Evolutionary conservation across 768 basidiomycete genomes (phyloP), one percentile per base, ranked within the genome.

Genomic region (Phlebiopsis flavidoalba): DNA sequence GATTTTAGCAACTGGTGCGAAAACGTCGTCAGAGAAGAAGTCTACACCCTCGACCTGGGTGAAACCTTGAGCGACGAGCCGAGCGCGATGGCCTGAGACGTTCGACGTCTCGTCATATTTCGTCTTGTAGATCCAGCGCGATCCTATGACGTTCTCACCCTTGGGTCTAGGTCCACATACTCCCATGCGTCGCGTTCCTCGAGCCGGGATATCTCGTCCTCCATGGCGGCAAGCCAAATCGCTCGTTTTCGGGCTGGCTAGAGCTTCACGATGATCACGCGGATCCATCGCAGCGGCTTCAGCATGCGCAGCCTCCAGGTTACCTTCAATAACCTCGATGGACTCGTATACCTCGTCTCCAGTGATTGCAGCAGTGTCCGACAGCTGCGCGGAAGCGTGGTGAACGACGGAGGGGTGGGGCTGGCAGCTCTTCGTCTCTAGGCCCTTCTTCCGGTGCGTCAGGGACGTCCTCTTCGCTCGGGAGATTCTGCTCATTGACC

Each of bases 1-100:
- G 50, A 68, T 65, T 14, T 63, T 64, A 10, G 68, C 72, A 4
- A 70, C 70, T 0, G 74, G 72, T 1, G 73, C 63, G 17, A 71
- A 72, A 0, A 68, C 70, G 35, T 70, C 53, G 51, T 61, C 57
- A 3, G 58, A 33, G 45, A 48, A 37, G 61, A 64, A 72, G 57
- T 72, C 66, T 33, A 64, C 35, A 17, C 72, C 69, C 5, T 58
- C 62, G 3, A 71, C 63, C 54, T 76, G 75, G 1, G 65, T 59
- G 63, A 64, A 73, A 0, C 76, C 75, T 40, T 67, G 63, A 0
- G 73, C 70, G 24, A 60, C 59, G 24, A 60, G 52, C 10, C 40
- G 59, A 3, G 59, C 59, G 12, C 59, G 50, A 15, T 54, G 45
- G 26, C 33, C 35, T 2, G 52, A 43, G n/a, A 46, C 31, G 21